A percentile compares a stretch with the other conserved stretches of the same genome.
Evolutionary conservation across 805 yeast genomes (phyloP).

Genomic region (Zygotorulaspora chibaensis): DNA sequence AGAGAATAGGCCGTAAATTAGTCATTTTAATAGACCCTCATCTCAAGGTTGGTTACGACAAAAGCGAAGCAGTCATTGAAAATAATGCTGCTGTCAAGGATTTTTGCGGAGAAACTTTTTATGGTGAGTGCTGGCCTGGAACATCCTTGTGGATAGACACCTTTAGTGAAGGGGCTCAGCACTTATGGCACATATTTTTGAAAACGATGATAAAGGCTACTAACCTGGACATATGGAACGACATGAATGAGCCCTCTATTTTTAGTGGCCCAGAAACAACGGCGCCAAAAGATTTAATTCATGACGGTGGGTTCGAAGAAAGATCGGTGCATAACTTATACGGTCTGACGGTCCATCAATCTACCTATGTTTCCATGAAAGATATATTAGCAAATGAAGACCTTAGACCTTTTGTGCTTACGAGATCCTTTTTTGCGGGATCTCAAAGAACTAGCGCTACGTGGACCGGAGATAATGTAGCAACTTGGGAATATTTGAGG

Average conservation of each 20-base stretch:
- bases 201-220: slow-evolving; percentile 44
- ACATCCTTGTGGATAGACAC: slow-evolving; percentile 92
- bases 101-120: slow-evolving; percentile 46
- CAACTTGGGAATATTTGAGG: slow-evolving; percentile 83
- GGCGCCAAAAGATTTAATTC: slow-evolving; percentile 76
- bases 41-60: slow-evolving; percentile 63
- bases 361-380: slow-evolving; percentile 65
- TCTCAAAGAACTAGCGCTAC: slow-evolving; percentile 87
- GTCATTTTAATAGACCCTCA: slow-evolving; percentile 92
- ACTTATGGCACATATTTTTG: slow-evolving; percentile 57
- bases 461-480: slow-evolving; percentile 98
- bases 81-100: slow-evolving; percentile 46
- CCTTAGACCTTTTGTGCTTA: slow-evolving; percentile 79
- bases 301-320: slow-evolving; percentile 80
- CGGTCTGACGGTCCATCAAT: slow-evolving; percentile 75
- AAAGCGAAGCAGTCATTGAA: slow-evolving; percentile 50
- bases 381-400: slow-evolving; percentile 42
- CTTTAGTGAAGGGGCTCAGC: slow-evolving; percentile 55
- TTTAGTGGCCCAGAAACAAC: slow-evolving; percentile 94
- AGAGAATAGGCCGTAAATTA: slow-evolving; percentile 69
- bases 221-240: slow-evolving; percentile 90
- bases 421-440: slow-evolving; percentile 85
- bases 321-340: slow-evolving; percentile 85
- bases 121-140: slow-evolving; percentile 98
- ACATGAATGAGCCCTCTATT: slow-evolving; percentile 96